Conservation (phyloP, 108 stramenopile species). For the Conticribra guillardii region DNA sequence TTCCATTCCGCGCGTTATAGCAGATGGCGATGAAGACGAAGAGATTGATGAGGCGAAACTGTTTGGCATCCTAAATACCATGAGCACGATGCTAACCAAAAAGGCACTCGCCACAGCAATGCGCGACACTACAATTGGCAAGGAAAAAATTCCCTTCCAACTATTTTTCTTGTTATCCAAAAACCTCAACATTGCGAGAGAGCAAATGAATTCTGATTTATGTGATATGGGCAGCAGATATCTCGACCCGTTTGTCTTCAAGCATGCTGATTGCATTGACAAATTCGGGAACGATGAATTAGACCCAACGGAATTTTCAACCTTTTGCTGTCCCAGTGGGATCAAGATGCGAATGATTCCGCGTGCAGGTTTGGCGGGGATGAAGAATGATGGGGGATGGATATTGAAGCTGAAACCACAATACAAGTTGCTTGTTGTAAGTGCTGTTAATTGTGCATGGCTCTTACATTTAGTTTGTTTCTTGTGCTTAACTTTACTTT, state of each 20-base stretch:
- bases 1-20: background rate
- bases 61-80: background rate
- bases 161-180: background rate
- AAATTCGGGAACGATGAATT: background rate
- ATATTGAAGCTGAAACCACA: background rate
- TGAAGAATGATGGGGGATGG: background rate
- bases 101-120: background rate
- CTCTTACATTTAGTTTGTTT: background rate
- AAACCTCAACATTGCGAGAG: background rate
- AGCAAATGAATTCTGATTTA: background rate
- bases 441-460: background rate
- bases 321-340: conserved; percentile 20
- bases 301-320: conserved; percentile 9
- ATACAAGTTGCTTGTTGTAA: conserved; percentile 26
- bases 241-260: conserved; percentile 13
- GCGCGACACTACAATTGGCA: background rate
- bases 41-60: background rate
- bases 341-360: conserved; percentile 20
- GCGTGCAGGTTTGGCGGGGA: background rate
- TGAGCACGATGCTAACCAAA: background rate
- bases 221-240: background rate
- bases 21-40: background rate
- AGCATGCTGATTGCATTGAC: conserved; percentile 18
- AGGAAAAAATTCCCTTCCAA: background rate
- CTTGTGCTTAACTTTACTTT: too few species aligned